Percentiles rank a stretch among this genome's conserved stretches.
phyloP scores from a whole-genome alignment of 2,329 filamentous ascomycete species.

The Sporothrix inflata region DNA sequence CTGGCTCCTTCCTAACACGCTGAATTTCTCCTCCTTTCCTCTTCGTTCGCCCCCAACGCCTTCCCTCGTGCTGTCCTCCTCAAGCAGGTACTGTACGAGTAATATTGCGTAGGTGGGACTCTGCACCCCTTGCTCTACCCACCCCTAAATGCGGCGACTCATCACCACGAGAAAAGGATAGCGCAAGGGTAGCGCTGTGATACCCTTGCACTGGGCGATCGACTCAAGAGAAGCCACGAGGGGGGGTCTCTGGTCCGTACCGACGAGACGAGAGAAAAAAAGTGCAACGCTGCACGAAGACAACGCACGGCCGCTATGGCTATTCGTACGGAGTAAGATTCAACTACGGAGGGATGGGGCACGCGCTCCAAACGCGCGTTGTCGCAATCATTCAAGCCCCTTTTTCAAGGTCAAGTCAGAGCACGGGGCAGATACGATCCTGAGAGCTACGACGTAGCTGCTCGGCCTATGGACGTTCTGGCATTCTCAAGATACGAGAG shows the following conservation, averaged over 20 bases:
- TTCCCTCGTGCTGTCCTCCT: not conserved
- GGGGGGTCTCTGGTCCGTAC: not conserved
- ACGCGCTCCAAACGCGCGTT: conserved; percentile 14
- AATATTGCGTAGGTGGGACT: conserved; percentile 1
- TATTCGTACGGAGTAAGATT: not conserved
- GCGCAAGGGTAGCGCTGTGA: not conserved
- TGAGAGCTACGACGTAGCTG: not conserved
- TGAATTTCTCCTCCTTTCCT: not conserved
- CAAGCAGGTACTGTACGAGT: not conserved
- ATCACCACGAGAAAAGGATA: conserved; percentile 3
- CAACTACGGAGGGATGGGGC: not conserved
- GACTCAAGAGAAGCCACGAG: conserved; percentile 1
- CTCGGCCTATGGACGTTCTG: not conserved
- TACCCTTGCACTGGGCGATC: conserved; percentile 6
- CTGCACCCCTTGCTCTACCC: not conserved
- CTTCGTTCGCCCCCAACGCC: not conserved
- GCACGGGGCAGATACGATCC: not conserved
- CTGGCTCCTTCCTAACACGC: not conserved
- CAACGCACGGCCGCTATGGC: not conserved
- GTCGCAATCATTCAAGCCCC: conserved; percentile 6
- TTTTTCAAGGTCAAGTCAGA: not conserved
- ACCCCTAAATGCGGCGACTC: not conserved
- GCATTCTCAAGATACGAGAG: too few species aligned
- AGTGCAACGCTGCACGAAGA: not conserved
- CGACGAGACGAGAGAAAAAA: not conserved